Conservation (phyloP, 1,284 basidiomycete genomes). For the Dichomitus squalens region DNA sequence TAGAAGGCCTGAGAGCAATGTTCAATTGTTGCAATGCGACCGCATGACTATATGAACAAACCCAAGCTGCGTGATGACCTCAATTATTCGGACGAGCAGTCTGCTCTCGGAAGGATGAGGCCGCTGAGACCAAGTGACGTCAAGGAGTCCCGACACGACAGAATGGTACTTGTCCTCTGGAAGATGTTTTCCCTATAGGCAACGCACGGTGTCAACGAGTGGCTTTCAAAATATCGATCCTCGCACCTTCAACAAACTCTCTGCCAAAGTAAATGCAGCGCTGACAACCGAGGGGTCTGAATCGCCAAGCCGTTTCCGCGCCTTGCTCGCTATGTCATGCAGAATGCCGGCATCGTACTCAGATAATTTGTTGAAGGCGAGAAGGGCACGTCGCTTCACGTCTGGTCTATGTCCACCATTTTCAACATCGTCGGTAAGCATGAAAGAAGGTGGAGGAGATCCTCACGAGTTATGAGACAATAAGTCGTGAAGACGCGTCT, state of each 20-base stretch:
- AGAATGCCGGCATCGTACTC: conserved; percentile 50
- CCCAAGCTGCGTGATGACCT: conserved; percentile 9
- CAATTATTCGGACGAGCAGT: conserved; percentile 15
- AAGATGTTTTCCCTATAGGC: conserved; percentile 12
- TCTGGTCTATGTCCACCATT: conserved; percentile 43
- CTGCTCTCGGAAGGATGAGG: conserved; percentile 7
- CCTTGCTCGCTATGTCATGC: conserved; percentile 42
- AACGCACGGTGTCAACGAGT: not conserved
- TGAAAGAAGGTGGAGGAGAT: conserved; percentile 28
- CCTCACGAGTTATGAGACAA: conserved; percentile 74
- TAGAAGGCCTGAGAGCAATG: conserved; percentile 23
- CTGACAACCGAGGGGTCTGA: conserved; percentile 46
- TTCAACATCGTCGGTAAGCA: conserved; percentile 2
- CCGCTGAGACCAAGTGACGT: conserved; percentile 14
- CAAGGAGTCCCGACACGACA: conserved; percentile 14
- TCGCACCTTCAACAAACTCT: conserved; percentile 31
- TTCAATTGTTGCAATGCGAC: not conserved
- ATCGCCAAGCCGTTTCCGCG: conserved; percentile 51
- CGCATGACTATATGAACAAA: conserved; percentile 4
- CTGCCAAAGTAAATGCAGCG: conserved; percentile 47
- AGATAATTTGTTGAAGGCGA: conserved; percentile 60
- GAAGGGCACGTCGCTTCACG: conserved; percentile 62
- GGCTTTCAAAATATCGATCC: not conserved
- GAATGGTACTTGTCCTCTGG: conserved; percentile 17
- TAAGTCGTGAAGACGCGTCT: conserved; percentile 62